Base-by-base conservation (phyloP, 108 stramenopile species). In the Cylindrotheca closterium region DNA sequence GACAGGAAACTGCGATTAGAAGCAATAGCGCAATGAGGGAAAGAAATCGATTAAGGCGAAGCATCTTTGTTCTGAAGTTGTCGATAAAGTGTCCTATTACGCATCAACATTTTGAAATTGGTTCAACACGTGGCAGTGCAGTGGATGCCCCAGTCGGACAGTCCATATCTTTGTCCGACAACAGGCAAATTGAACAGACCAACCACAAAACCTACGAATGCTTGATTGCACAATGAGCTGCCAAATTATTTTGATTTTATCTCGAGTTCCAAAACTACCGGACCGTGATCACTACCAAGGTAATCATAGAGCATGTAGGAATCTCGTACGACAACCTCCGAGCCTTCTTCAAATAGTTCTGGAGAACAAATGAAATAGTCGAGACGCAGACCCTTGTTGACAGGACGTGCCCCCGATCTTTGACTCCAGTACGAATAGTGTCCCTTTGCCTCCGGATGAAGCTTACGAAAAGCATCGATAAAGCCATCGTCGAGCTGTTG, bases 381-480 rank as follows among this genome's bases (percentile, higher is more conserved):
- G 34, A 97, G 66, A 4, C 96, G 73, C 65, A 97, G 60, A 12
- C 96, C 96, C 63, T 94, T 95, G 73, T 97, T 97, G n/a, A 91
- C 91, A 54, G 73, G 87, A 12, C 96, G 82, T 33, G 91, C 91
- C 7, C 91, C 91, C 7, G 91, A 87, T 29, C 96, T 51, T 55
- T 83, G 81, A 65, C 86, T 87, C 96, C 96, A 97, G 63, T 95
- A 97, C 10, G 75, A 79, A 58, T 95, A 97, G 55, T 95, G 91
- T 2, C 96, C 94, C 29, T 67, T 68, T 19, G 86, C 92, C 10
- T 73, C 79, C 2, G 89, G 91, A 67, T 97, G 91, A 24, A 95
- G 63, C 22, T 79, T 60, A 12, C 96, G 85, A 66, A 97, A 95
- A 8, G 91, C 93, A 80, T 97, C 96, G 18, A 86, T 65, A 66